Evolutionary conservation across 257 asterid genomes (phyloP).

Genomic region (Knoxia roxburghii): DNA sequence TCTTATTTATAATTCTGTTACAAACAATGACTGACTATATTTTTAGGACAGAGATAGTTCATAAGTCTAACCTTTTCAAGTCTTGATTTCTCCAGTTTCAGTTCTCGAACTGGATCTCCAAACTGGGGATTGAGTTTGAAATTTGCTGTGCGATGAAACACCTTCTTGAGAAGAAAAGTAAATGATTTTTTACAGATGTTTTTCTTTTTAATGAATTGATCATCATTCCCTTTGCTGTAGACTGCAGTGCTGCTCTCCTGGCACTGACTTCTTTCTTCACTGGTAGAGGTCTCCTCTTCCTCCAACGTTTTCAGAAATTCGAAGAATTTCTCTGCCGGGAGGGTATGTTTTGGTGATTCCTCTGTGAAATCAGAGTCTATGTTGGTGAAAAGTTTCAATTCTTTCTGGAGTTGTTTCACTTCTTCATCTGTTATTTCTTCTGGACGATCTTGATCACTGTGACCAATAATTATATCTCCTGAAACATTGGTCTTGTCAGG

Average conservation of each 20-base stretch:
- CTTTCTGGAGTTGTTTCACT: slow-evolving; percentile 30
- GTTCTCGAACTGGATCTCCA: slow-evolving; percentile 44
- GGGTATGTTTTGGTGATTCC: slow-evolving; percentile 26
- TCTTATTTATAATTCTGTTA: too few species aligned
- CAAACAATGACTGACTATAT: too few species aligned
- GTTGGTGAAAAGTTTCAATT: slow-evolving; percentile 22
- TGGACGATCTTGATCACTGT: slow-evolving; percentile 19
- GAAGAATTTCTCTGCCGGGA: slow-evolving; percentile 29
- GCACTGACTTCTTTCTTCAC: slow-evolving; percentile 5
- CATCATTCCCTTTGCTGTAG: slow-evolving; percentile 28
- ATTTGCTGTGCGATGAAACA: slow-evolving; percentile 43
- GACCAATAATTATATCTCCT: neutral
- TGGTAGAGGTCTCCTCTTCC: slow-evolving; percentile 10
- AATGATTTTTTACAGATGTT: slow-evolving; percentile 45
- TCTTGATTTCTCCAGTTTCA: slow-evolving; percentile 45
- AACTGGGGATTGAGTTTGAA: slow-evolving; percentile 26
- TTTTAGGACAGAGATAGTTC: too few species aligned
- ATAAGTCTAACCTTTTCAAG: slow-evolving; percentile 68
- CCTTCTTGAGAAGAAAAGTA: slow-evolving; percentile 54
- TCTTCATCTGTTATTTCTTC: slow-evolving; percentile 25
- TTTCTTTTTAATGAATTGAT: slow-evolving; percentile 20
- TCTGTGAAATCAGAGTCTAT: slow-evolving; percentile 11
- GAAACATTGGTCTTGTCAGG: slow-evolving; percentile 19
- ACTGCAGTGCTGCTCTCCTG: slow-evolving; percentile 25
- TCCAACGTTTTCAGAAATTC: slow-evolving; percentile 25